Conservation (phyloP, 495 filamentous ascomycete genomes). For the Penicillium verhagenii region DNA sequence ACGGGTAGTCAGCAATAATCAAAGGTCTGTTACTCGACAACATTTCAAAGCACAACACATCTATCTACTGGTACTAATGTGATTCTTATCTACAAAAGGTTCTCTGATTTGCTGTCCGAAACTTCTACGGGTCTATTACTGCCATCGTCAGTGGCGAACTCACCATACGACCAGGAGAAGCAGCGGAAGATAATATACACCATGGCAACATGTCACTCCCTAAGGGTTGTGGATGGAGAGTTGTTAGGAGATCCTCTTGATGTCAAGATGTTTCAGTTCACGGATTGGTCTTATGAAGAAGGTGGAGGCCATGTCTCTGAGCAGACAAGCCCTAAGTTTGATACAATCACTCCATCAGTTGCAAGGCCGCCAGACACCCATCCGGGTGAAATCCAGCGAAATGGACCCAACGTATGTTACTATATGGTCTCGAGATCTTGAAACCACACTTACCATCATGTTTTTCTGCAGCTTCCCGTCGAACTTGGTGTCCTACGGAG, state of each 20-base stretch:
- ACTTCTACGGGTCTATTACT: constrained; percentile 50
- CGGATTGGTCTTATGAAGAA: constrained; percentile 89
- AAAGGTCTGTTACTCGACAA: constrained; percentile 31
- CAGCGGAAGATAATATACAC: constrained; percentile 77
- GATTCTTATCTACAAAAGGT: constrained; percentile 38
- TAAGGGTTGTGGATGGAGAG: constrained; percentile 82
- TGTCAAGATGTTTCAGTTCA: constrained; percentile 99
- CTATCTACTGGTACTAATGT: constrained; percentile 12
- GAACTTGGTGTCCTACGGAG: constrained; percentile 84
- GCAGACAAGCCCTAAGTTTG: constrained; percentile 59
- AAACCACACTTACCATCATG: not conserved
- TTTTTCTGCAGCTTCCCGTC: constrained; percentile 40
- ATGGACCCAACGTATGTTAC: constrained; percentile 30
- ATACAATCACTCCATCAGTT: constrained; percentile 73
- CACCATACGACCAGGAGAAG: constrained; percentile 57
- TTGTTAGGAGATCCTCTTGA: constrained; percentile 93
- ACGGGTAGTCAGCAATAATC: constrained; percentile 66
- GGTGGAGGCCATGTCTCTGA: constrained; percentile 52
- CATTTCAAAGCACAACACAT: not conserved
- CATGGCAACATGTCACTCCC: constrained; percentile 97
- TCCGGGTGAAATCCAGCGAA: not conserved
- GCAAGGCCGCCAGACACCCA: constrained; percentile 62
- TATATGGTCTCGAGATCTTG: not conserved
- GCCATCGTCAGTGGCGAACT: constrained; percentile 44
- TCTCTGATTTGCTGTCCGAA: constrained; percentile 60